Evolutionary conservation across 495 filamentous ascomycete species (phyloP), one percentile per base, ranked within the genome.

Genomic region (Penicillium simplicissimum): DNA sequence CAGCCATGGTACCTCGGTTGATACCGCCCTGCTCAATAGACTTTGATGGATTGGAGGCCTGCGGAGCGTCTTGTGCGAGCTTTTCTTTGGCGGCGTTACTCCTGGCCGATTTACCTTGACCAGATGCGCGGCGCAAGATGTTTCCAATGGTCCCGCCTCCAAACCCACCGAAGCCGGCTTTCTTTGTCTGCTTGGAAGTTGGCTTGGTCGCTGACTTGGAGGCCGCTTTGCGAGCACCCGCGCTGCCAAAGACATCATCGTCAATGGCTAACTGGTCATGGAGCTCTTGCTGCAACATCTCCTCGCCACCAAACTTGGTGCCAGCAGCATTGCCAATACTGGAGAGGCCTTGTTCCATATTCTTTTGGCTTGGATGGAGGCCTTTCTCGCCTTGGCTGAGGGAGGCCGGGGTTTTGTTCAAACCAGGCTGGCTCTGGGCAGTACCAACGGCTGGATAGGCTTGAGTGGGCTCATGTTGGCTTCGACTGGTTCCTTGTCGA

Each of bases 241-340:
- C 40, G 37, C 45, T 48, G 21, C 59, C 56, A 40, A 68, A 69
- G 9, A 69, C 60, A 45, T 61, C 63, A 11, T 56, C 40, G 25
- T 52, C 43, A n/a, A 66, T 63, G 37, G 59, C 53, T 11, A 51
- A 36, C 14, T 61, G 57, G 8, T 57, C 55, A 11, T 42, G 23
- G 21, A 66, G 58, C 33, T 69, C 66, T 2, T 68, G 47, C 14
- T 48, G 37, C 13, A 55, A 13, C 13, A 31, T 55, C 7, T 55
- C 52, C 2, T 48, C 42, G 34, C 45, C 37, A 23, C 45, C 45
- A 17, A 25, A 19, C 0, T 13, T 52, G 10, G 28, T 25, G 14
- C 49, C 57, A 35, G 48, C 48, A 17, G 25, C 48, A 11, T 28
- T 49, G 9, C 28, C 40, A 0, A 13, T 48, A 28, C 40, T 36